Evolutionary conservation across 164 flowering plant species (phyloP).

Genomic region (Taxillus chinensis): DNA sequence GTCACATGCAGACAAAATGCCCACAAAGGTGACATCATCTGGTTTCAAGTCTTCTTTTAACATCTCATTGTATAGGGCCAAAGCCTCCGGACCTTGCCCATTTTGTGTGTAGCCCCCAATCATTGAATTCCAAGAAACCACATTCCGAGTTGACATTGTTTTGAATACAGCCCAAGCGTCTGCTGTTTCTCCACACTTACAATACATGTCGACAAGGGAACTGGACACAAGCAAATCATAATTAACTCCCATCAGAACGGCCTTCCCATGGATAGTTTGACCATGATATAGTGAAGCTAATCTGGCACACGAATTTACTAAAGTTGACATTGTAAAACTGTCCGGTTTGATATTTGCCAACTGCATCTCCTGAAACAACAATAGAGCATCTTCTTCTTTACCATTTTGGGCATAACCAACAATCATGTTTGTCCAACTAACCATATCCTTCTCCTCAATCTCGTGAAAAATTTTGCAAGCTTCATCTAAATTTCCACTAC

Average conservation of each 20-base stretch:
- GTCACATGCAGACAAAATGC: conserved; percentile 1
- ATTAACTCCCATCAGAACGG: background rate
- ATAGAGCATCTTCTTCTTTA: background rate
- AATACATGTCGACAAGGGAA: conserved; percentile 2
- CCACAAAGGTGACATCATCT: conserved; percentile 1
- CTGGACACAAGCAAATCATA: background rate
- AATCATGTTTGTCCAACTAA: conserved; percentile 2
- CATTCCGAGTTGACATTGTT: conserved; percentile 1
- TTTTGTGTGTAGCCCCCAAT: conserved; percentile 1
- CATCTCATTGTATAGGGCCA: background rate
- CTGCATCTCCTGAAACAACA: background rate
- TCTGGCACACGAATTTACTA: background rate
- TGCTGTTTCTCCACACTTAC: conserved; percentile 1
- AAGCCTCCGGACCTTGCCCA: background rate
- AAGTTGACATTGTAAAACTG: background rate
- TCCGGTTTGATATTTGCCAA: background rate
- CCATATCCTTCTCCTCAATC: background rate
- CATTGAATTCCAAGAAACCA: conserved; percentile 1
- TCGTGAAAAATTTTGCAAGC: background rate
- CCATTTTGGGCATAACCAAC: background rate
- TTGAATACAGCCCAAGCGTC: background rate
- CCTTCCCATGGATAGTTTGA: background rate
- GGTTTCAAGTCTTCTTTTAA: background rate
- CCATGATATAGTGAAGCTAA: conserved; percentile 1
- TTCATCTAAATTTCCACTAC: background rate